phyloP scores from a whole-genome alignment of 2,329 filamentous ascomycete species.

The Diaporthe eres region DNA sequence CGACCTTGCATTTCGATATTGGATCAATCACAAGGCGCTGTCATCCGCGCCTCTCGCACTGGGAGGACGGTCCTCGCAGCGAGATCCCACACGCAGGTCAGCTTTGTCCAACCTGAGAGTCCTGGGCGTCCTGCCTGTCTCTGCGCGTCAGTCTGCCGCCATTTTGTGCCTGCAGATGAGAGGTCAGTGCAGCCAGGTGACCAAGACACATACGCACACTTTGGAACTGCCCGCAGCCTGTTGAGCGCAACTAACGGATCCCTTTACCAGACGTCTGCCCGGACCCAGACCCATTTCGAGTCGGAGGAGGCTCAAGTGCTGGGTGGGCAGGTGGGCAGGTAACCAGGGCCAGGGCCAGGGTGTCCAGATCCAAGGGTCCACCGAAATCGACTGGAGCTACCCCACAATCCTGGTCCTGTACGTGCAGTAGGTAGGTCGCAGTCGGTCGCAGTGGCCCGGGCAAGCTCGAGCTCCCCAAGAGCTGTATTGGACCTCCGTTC shows the following conservation, averaged over 20 bases:
- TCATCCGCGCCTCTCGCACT: background rate
- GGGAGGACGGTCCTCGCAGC: background rate
- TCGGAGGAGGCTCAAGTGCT: constrained; percentile 18
- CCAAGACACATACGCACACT: background rate
- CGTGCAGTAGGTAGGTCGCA: background rate
- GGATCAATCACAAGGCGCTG: constrained; percentile 10
- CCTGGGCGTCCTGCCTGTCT: background rate
- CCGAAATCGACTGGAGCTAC: constrained; percentile 36
- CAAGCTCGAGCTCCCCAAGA: constrained; percentile 18
- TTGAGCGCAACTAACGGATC: background rate
- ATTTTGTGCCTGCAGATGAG: background rate
- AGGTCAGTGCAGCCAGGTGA: background rate
- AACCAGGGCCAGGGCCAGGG: constrained; percentile 29
- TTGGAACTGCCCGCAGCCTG: background rate
- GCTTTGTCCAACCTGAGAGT: background rate
- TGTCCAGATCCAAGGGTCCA: constrained; percentile 36
- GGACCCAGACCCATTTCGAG: background rate
- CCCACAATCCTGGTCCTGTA: constrained; percentile 35
- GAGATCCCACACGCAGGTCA: constrained; percentile 18
- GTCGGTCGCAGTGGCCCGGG: constrained; percentile 18
- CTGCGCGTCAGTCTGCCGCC: background rate
- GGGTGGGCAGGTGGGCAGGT: background rate
- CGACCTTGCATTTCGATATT: constrained; percentile 27
- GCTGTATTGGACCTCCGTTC: constrained; percentile 12
- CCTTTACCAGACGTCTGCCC: background rate